Evolutionary conservation across 257 asterid genomes (phyloP), one percentile per base, ranked within the genome.

Genomic region (Gentiana macrophylla): DNA sequence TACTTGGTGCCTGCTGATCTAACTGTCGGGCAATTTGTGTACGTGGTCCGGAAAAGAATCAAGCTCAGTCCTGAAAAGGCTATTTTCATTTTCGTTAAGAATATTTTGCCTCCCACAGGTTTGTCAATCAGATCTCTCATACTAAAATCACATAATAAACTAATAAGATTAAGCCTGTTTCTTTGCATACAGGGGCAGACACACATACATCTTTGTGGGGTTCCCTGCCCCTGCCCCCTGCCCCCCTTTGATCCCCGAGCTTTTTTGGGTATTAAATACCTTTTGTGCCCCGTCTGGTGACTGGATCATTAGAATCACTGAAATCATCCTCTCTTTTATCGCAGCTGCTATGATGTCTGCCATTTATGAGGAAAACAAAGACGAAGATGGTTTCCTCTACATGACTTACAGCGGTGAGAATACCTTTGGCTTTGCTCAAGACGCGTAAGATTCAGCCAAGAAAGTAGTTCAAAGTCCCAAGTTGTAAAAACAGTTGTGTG

Each of bases 371-470:
- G 93, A 80, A 52, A 78, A 83, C 62, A 78, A 84, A 76, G 94
- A 84, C 13, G 94, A 80, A 72, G 94, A 84, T 61, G 89, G 89
- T 47, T 84, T 84, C 76, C 76, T 84, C 2, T 84, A 84, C 79
- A 80, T 84, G 94, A 78, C 89, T 49, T 84, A 84, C 82, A 84
- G 94, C 53, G 94, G 94, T 1, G 94, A 84, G 75, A 84, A 84
- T 55, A 84, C 94, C 12, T 84, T 84, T 55, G 94, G 88, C 8
- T 38, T 12, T n/a, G 35, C 7, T 61, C 52, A 37, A 60, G 48
- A 9, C 35, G 3, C 48, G 32, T 32, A 7, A 8, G 36, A 3
- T 55, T 24, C 24, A 24, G 24, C 24, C 24, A 24, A 24, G 24
- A 24, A 24, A 24, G 24, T 24, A 24, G 24, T 24, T 24, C 24